Conservation (phyloP, 2,329 filamentous ascomycete species). For the Anthostomella pinea region DNA sequence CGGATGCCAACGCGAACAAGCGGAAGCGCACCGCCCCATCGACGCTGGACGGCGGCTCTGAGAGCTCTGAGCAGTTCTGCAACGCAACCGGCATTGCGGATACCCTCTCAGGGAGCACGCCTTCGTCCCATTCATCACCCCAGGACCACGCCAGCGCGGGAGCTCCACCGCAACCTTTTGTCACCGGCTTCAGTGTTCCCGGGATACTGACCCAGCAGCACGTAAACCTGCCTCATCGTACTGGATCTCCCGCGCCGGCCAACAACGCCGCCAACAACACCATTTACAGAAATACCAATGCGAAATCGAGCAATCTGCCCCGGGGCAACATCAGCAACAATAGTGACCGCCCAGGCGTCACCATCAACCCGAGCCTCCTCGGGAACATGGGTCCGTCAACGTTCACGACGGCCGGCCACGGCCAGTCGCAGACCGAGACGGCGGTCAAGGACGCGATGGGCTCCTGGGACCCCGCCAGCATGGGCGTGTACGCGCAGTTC, state of each 20-base stretch:
- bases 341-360: conserved; percentile 8
- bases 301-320: not conserved
- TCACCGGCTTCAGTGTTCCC: too few relatives aligned
- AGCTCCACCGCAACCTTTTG: not conserved
- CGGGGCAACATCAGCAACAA: not conserved
- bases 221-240: conserved; percentile 4
- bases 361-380: conserved; percentile 6
- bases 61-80: not conserved
- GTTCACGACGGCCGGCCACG: conserved; percentile 14
- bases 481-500: conserved; percentile 17
- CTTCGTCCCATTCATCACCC: conserved; percentile 8
- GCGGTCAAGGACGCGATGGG: conserved; percentile 4
- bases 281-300: not conserved
- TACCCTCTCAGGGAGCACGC: not conserved
- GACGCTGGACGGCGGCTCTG: not conserved
- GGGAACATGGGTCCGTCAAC: conserved; percentile 9
- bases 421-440: conserved; percentile 1
- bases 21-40: conserved; percentile 7
- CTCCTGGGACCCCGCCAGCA: conserved; percentile 18
- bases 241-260: conserved; percentile 1
- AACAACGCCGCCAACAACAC: not conserved
- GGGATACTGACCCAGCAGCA: too few relatives aligned
- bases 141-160: not conserved
- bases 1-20: conserved; percentile 7
- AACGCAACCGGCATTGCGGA: not conserved